A percentile compares a stretch with the other conserved stretches of the same genome.
Conservation (phyloP, 768 basidiomycete species). For the Leucosporidium creatinivorum region DNA sequence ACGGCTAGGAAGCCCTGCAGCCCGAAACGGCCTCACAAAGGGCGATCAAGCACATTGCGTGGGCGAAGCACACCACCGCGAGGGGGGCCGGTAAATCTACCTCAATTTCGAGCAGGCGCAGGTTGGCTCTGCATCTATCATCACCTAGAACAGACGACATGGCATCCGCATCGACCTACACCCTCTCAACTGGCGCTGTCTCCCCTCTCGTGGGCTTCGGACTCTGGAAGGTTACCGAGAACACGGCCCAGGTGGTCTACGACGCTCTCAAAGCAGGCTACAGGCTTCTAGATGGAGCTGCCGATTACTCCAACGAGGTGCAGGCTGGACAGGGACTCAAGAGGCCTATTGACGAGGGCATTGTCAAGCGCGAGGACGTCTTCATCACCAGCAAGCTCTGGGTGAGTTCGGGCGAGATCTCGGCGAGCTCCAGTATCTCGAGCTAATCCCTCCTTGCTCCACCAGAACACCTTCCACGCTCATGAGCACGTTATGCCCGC, state of each 20-base stretch:
- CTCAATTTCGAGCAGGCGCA: too few species aligned
- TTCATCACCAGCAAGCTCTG: conserved; percentile 76
- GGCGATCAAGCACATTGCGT: too few species aligned
- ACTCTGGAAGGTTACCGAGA: neutral
- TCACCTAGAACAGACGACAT: too few species aligned
- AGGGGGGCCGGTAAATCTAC: too few species aligned
- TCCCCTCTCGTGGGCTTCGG: neutral
- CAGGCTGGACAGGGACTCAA: conserved; percentile 71
- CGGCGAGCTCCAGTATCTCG: too few species aligned
- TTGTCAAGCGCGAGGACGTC: conserved; percentile 80
- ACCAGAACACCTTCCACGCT: conserved; percentile 87
- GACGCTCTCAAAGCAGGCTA: conserved; percentile 77
- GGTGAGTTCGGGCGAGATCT: conserved; percentile 4
- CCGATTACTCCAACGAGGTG: conserved; percentile 67
- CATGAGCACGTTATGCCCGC: conserved; percentile 58
- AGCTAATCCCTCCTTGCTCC: conserved; percentile 41
- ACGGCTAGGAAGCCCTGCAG: too few species aligned
- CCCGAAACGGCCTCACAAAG: too few species aligned
- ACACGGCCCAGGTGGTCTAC: neutral
- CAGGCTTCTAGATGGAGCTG: conserved; percentile 66
- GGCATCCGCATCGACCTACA: too few species aligned
- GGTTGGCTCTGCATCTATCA: too few species aligned
- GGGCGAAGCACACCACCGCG: too few species aligned
- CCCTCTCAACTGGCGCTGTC: too few species aligned
- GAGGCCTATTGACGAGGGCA: conserved; percentile 67